Evolutionary conservation across 345 rosid genomes (phyloP).

Genomic region (Alliaria petiolata): DNA sequence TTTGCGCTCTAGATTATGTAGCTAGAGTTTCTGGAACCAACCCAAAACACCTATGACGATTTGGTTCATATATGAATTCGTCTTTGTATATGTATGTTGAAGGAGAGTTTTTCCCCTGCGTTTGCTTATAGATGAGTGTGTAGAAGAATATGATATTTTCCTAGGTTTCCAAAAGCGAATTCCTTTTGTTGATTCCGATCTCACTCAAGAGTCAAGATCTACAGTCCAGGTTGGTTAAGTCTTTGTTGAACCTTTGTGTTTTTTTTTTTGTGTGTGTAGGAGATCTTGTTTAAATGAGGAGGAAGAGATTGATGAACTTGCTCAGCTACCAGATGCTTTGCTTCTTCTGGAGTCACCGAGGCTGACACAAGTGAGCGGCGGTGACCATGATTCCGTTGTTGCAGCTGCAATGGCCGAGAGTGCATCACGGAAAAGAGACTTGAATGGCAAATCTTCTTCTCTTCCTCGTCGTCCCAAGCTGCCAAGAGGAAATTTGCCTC

Average conservation of each 20-base stretch:
- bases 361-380: conserved; percentile 13
- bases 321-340: conserved; percentile 83
- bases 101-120: too few species aligned
- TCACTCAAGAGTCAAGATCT: too few species aligned
- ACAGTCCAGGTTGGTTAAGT: background rate
- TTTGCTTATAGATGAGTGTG: background rate
- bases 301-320: conserved; percentile 28
- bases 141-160: background rate
- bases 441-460: conserved; percentile 37
- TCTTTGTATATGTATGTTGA: too few species aligned
- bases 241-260: too few species aligned
- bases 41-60: background rate
- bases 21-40: background rate
- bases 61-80: background rate
- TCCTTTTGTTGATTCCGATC: background rate
- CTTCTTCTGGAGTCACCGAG: conserved; percentile 57
- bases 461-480: conserved; percentile 48
- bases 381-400: conserved; percentile 70
- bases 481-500: conserved; percentile 54
- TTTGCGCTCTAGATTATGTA: background rate
- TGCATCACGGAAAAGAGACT: conserved; percentile 63
- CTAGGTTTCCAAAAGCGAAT: background rate
- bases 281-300: conserved; percentile 5
- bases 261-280: conserved; percentile 30
- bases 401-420: conserved; percentile 72